These are phyloP conservation scores for Penicillium fuscoglaucum DNA, from an alignment of 2,329 filamentous ascomycete genomes.

Conservation along the genomic window DNA sequence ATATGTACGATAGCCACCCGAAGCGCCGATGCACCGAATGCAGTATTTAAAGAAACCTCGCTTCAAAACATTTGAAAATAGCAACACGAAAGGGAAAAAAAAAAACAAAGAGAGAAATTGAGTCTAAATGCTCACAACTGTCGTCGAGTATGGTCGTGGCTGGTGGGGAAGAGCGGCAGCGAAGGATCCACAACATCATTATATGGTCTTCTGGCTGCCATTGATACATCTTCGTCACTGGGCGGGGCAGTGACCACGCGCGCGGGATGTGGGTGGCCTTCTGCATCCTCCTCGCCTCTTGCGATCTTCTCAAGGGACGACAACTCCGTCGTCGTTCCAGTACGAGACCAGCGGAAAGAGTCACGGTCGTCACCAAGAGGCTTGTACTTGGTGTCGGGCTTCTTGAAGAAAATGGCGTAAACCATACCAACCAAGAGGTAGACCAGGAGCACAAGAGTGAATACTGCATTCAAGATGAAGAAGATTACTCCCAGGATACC, in stretches of 20 bases:
- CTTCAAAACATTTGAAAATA: conserved; percentile 2
- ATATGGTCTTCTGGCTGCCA: conserved; percentile 8
- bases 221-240: conserved; percentile 10
- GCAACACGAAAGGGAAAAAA: neutral
- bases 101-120: neutral
- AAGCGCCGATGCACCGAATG: conserved; percentile 3
- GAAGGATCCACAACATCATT: conserved; percentile 14
- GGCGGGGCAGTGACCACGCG: conserved; percentile 5
- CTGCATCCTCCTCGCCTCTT: conserved; percentile 65
- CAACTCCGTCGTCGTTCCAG: conserved; percentile 75
- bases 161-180: conserved; percentile 6
- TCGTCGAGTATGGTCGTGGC: neutral
- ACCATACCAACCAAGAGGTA: conserved; percentile 74
- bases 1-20: conserved; percentile 2
- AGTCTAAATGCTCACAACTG: neutral
- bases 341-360: conserved; percentile 91
- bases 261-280: conserved; percentile 1
- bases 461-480: conserved; percentile 82
- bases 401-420: conserved; percentile 84
- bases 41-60: neutral
- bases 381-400: conserved; percentile 90
- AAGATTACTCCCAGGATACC: conserved; percentile 87
- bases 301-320: conserved; percentile 87
- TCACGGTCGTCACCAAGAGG: conserved; percentile 93
- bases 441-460: conserved; percentile 77